A percentile compares a stretch with the other conserved stretches of the same genome.
Conservation (phyloP, 2,329 filamentous ascomycete species). For the Corniculantispora saksenae region DNA sequence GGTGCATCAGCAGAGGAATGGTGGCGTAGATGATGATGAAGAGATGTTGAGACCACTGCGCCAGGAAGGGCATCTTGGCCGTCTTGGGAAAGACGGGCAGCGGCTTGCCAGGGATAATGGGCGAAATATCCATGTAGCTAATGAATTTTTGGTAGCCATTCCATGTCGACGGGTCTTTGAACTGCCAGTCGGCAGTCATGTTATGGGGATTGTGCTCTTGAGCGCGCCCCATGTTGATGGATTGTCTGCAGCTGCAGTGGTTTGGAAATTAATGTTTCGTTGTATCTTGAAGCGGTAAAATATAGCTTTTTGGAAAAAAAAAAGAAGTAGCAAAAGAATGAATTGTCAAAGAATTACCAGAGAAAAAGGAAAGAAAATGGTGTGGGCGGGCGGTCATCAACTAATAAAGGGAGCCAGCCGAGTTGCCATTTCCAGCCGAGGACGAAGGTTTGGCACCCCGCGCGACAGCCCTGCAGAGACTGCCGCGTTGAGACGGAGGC, state of each 20-base stretch:
- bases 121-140: constrained; percentile 23
- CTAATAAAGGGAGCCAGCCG: not conserved
- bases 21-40: constrained; percentile 36
- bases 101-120: constrained; percentile 21
- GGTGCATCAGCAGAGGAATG: constrained; percentile 29
- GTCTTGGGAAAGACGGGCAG: constrained; percentile 35
- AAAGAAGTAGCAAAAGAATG: too few species aligned
- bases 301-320: too few species aligned
- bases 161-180: constrained; percentile 23
- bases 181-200: constrained; percentile 28
- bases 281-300: not conserved
- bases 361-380: not conserved
- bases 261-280: not conserved
- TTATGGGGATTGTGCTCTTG: constrained; percentile 23
- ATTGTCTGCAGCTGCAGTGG: not conserved
- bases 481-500: constrained; percentile 10
- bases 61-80: constrained; percentile 34
- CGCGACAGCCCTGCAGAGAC: not conserved
- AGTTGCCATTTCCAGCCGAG: constrained; percentile 4
- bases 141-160: constrained; percentile 23
- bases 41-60: constrained; percentile 31
- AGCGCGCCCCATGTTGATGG: constrained; percentile 18
- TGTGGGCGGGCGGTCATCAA: not conserved
- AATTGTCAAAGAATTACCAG: not conserved
- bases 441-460: not conserved